Evolutionary conservation across 2,329 filamentous ascomycete species (phyloP).

Genomic region (Allantophomopsis cytisporea): DNA sequence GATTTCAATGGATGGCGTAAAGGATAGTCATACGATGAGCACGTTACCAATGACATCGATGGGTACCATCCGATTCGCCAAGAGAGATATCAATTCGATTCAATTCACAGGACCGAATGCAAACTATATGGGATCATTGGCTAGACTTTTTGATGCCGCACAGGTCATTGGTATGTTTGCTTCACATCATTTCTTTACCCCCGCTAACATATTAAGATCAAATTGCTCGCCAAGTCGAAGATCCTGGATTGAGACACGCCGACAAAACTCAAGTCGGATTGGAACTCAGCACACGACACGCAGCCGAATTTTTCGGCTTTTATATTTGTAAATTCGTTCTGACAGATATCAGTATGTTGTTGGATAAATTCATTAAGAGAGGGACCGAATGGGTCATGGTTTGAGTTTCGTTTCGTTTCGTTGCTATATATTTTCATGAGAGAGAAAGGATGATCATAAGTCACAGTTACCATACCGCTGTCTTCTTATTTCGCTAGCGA

Average conservation of each 20-base stretch:
- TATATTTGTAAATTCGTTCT: conserved; percentile 94
- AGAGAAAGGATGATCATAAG: too few relatives aligned
- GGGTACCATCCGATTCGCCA: conserved; percentile 53
- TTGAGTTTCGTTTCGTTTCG: conserved; percentile 4
- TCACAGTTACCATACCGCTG: too few relatives aligned
- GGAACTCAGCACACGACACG: conserved; percentile 84
- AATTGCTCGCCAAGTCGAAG: conserved; percentile 91
- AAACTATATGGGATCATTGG: conserved; percentile 82
- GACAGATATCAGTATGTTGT: conserved; percentile 65
- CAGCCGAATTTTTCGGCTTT: conserved; percentile 95
- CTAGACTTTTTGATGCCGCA: conserved; percentile 81
- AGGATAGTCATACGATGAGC: conserved; percentile 52
- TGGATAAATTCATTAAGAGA: conserved; percentile 96
- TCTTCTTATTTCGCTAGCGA: too few relatives aligned
- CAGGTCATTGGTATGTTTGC: conserved; percentile 70
- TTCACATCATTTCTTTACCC: not conserved
- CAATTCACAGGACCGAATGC: conserved; percentile 75
- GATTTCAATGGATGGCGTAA: conserved; percentile 30
- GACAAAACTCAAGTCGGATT: conserved; percentile 92
- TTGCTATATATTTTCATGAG: too few relatives aligned
- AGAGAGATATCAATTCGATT: conserved; percentile 54
- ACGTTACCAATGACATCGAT: conserved; percentile 65
- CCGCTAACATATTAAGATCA: conserved; percentile 46
- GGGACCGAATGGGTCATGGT: conserved; percentile 83
- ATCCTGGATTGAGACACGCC: conserved; percentile 81